phyloP scores from a whole-genome alignment of 129 eudicot genomes.

The Ambrosia trifida region DNA sequence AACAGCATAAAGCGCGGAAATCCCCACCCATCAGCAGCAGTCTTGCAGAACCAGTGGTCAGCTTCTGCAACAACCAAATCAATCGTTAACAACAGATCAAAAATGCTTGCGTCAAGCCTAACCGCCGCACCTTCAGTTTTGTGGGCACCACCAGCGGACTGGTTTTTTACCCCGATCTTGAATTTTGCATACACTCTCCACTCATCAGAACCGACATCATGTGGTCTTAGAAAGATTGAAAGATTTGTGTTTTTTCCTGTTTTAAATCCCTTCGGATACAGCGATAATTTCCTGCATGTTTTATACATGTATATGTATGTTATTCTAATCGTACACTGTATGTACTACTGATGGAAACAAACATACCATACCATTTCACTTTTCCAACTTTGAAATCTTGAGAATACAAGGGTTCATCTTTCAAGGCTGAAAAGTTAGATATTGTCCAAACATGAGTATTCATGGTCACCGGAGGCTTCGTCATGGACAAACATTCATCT shows the following conservation, averaged over 20 bases:
- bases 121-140: constrained; percentile 18
- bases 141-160: constrained; percentile 15
- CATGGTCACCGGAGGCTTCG: constrained; percentile 27
- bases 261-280: constrained; percentile 38
- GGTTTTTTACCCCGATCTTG: constrained; percentile 33
- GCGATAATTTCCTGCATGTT: constrained; percentile 34
- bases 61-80: constrained; percentile 27
- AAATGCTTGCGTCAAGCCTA: too few relatives aligned
- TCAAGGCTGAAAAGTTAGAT: constrained; percentile 22
- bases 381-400: constrained; percentile 37
- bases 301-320: neutral
- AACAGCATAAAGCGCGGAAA: constrained; percentile 32
- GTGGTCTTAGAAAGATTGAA: constrained; percentile 37
- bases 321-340: neutral
- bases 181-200: constrained; percentile 38
- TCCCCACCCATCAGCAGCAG: constrained; percentile 35
- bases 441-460: constrained; percentile 32
- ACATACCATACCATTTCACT: constrained; percentile 29
- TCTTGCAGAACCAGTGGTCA: constrained; percentile 36
- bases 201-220: constrained; percentile 28
- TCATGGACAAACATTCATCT: constrained; percentile 35
- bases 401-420: constrained; percentile 24
- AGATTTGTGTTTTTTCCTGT: constrained; percentile 37
- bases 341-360: neutral
- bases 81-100: neutral